phyloP scores from a whole-genome alignment of 2,329 filamentous ascomycete species.

The Cordyceps tenuipes region DNA sequence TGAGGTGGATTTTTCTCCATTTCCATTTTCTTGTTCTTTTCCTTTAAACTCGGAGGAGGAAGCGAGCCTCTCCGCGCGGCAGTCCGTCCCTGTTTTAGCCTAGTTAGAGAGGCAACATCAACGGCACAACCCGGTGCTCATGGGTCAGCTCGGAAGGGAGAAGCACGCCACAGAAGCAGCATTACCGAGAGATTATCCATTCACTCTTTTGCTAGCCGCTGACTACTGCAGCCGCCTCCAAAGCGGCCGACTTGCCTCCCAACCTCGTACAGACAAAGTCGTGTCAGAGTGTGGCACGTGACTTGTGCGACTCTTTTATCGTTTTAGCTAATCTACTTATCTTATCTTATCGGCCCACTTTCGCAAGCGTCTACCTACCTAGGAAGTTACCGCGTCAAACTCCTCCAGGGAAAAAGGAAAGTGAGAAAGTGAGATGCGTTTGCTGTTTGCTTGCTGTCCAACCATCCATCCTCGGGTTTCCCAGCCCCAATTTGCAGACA shows the following conservation, averaged over 20 bases:
- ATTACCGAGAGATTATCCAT: not conserved
- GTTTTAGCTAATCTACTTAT: constrained; percentile 2
- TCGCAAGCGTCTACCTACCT: not conserved
- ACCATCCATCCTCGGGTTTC: not conserved
- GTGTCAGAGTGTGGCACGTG: constrained; percentile 8
- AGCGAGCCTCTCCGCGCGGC: not conserved
- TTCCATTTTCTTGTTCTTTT: too few relatives aligned
- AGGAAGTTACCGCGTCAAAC: constrained; percentile 10
- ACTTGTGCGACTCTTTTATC: not conserved
- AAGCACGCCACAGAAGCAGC: too few relatives aligned
- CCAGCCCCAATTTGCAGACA: not conserved
- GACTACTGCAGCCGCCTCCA: not conserved
- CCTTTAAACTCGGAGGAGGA: not conserved
- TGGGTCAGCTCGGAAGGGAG: not conserved
- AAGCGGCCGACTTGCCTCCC: not conserved
- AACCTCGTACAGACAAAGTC: not conserved
- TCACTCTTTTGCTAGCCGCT: not conserved
- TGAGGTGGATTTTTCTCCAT: too few relatives aligned
- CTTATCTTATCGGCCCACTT: constrained; percentile 8
- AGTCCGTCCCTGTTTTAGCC: too few relatives aligned
- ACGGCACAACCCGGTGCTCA: not conserved
- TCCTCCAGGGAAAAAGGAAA: not conserved
- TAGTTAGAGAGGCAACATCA: not conserved
- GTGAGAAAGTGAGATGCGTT: not conserved
- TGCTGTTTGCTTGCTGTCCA: not conserved